These are phyloP conservation scores for Penicillium cosmopolitanum DNA, from an alignment of 495 filamentous ascomycete genomes.

Conservation along the genomic window DNA sequence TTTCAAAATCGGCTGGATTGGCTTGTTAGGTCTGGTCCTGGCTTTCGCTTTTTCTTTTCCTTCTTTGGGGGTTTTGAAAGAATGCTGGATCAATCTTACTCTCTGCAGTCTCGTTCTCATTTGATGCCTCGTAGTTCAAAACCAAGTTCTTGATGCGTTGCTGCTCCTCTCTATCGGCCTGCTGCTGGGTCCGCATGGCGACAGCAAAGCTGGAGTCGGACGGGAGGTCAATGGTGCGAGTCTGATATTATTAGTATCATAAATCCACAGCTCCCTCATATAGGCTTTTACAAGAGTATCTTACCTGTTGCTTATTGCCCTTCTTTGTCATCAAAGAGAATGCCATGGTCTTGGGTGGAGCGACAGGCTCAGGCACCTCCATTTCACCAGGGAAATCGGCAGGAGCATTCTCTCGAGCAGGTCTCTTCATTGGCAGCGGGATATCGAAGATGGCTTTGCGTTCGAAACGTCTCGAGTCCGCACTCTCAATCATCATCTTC, in stretches of 20 bases:
- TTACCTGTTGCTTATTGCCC: constrained; percentile 90
- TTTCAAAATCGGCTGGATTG: constrained; percentile 35
- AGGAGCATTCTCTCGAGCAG: constrained; percentile 59
- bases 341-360: constrained; percentile 72
- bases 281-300: constrained; percentile 11
- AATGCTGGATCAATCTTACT: constrained; percentile 35
- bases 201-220: constrained; percentile 94
- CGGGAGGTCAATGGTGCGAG: constrained; percentile 89
- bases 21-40: neutral
- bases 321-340: constrained; percentile 96
- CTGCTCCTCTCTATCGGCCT: constrained; percentile 94
- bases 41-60: neutral
- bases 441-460: constrained; percentile 93
- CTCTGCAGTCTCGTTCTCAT: constrained; percentile 77
- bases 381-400: constrained; percentile 46
- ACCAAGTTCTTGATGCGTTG: constrained; percentile 97
- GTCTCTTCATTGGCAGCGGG: constrained; percentile 83
- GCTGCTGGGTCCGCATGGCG: constrained; percentile 92
- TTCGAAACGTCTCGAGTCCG: constrained; percentile 92
- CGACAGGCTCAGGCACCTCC: constrained; percentile 39
- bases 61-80: neutral
- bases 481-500: constrained; percentile 97
- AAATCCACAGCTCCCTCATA: neutral
- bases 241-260: constrained; percentile 57
- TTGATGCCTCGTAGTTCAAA: constrained; percentile 89